A percentile compares a stretch with the other conserved stretches of the same genome.
These are phyloP conservation scores for Colletotrichum spinosum DNA, from an alignment of 2,329 filamentous ascomycete species.

Conservation along the genomic window DNA sequence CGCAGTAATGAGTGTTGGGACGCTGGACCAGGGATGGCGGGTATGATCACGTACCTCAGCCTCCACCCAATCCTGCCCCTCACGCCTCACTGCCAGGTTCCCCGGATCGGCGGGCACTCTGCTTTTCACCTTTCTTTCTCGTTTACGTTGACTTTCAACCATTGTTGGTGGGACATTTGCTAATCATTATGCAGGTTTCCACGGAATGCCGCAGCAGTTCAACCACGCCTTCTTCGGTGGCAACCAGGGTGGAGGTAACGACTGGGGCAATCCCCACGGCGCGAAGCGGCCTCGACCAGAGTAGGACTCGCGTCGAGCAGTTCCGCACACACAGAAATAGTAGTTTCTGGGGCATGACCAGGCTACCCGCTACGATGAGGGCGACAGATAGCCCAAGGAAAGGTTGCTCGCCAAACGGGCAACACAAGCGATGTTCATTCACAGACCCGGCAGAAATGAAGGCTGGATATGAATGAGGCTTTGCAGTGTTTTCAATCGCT, in stretches of 20 bases:
- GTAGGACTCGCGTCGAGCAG: constrained; percentile 45
- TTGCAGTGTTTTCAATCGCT: background rate
- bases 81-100: background rate
- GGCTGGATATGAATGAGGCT: constrained; percentile 6
- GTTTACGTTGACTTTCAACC: constrained; percentile 9
- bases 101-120: too few species aligned
- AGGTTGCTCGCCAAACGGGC: background rate
- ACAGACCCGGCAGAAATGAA: background rate
- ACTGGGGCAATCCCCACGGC: constrained; percentile 84
- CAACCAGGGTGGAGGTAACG: constrained; percentile 62
- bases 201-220: constrained; percentile 77
- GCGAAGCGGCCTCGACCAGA: constrained; percentile 84
- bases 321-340: background rate
- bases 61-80: background rate
- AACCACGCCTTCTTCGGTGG: constrained; percentile 78
- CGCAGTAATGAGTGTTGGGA: too few species aligned
- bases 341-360: background rate
- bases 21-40: constrained; percentile 11
- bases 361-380: too few species aligned
- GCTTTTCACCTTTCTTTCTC: background rate
- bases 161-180: constrained; percentile 6
- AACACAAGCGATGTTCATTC: background rate
- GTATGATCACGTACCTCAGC: background rate
- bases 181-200: constrained; percentile 65
- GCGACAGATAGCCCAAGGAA: too few species aligned